phyloP scores from a whole-genome alignment of 2,329 filamentous ascomycete genomes.

The Colletotrichum sp. region DNA sequence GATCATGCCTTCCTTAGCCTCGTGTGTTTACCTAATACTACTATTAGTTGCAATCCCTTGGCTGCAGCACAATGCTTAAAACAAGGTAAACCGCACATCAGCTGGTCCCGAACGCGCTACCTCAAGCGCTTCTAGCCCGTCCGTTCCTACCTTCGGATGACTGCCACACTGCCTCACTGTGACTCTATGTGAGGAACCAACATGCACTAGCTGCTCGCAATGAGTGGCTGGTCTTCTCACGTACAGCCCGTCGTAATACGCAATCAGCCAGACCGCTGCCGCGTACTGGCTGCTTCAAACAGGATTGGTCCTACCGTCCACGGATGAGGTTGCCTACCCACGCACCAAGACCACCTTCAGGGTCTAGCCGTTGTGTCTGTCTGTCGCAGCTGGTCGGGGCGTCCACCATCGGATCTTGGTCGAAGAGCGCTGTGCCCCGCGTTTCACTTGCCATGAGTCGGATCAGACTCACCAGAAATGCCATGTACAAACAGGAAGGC shows the following conservation, averaged over 20 bases:
- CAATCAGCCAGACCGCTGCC: background rate
- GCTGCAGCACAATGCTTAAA: background rate
- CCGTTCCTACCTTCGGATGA: background rate
- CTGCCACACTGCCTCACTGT: background rate
- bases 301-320: background rate
- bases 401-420: background rate
- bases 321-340: background rate
- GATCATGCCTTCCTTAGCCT: background rate
- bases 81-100: background rate
- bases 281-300: background rate
- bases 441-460: slow-evolving; percentile 13
- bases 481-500: background rate
- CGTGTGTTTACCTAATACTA: background rate
- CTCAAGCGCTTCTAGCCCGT: background rate
- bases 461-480: background rate
- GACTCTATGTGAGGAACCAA: background rate
- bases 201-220: background rate
- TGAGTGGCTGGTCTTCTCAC: background rate
- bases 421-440: background rate
- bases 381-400: background rate
- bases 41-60: background rate
- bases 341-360: background rate
- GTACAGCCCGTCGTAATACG: background rate
- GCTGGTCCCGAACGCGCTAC: background rate
- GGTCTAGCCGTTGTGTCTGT: background rate